phyloP scores from a whole-genome alignment of 805 yeast species.

The Allodekkera sacchari region DNA sequence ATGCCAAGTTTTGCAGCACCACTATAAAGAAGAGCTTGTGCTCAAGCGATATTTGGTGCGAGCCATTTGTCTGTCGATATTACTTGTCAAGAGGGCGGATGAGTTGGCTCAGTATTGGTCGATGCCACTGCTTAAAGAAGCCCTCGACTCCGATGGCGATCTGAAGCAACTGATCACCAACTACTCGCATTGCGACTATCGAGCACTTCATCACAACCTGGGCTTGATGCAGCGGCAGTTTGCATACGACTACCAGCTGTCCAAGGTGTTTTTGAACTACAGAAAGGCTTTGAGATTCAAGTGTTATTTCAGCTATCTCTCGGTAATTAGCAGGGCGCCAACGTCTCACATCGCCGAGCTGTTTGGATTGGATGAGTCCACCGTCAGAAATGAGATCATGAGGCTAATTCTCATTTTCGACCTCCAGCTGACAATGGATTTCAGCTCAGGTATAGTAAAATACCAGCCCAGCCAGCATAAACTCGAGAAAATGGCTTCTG shows the following conservation, averaged over 20 bases:
- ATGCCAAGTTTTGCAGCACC: conserved; percentile 11
- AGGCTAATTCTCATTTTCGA: conserved; percentile 15
- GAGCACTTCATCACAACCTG: background rate
- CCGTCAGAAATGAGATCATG: conserved; percentile 12
- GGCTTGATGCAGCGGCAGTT: conserved; percentile 4
- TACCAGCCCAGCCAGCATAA: conserved; percentile 3
- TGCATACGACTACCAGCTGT: conserved; percentile 16
- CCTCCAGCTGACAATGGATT: conserved; percentile 19
- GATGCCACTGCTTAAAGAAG: conserved; percentile 8
- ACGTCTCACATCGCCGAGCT: conserved; percentile 13
- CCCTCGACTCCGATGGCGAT: conserved; percentile 14
- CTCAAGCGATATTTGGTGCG: conserved; percentile 13
- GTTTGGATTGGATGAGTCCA: conserved; percentile 12
- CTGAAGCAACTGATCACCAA: conserved; percentile 17
- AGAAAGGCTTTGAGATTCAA: conserved; percentile 21
- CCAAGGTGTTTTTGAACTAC: conserved; percentile 16
- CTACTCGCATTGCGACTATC: conserved; percentile 7
- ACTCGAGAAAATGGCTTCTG: conserved; percentile 1
- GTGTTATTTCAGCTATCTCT: conserved; percentile 24
- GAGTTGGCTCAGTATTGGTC: conserved; percentile 8
- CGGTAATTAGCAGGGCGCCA: conserved; percentile 18
- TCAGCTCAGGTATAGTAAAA: conserved; percentile 8
- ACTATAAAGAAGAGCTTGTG: conserved; percentile 12
- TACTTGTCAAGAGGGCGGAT: conserved; percentile 10
- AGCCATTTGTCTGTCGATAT: conserved; percentile 12